phyloP scores from a whole-genome alignment of 2,329 filamentous ascomycete species.

The Myriosclerotinia curreyana region DNA sequence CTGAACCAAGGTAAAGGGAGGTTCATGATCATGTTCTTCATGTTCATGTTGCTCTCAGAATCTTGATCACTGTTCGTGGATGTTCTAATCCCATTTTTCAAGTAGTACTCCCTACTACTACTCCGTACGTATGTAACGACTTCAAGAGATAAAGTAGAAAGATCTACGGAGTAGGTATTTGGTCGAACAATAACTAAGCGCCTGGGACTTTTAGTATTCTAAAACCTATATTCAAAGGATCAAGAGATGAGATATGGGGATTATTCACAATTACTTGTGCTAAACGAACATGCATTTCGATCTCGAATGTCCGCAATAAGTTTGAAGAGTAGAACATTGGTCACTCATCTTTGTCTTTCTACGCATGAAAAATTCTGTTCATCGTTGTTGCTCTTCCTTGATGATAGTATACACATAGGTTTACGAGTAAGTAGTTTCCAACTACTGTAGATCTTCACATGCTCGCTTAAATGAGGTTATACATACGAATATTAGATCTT shows the following conservation, averaged over 20 bases:
- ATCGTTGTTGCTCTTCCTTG: not conserved
- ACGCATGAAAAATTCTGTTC: not conserved
- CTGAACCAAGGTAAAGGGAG: not conserved
- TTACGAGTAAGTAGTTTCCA: not conserved
- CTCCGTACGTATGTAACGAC: too few species aligned
- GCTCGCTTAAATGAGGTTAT: not conserved
- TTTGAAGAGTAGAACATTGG: not conserved
- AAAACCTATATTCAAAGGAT: not conserved
- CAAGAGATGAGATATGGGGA: not conserved
- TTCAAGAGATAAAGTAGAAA: too few species aligned
- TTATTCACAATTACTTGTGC: not conserved
- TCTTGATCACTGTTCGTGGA: not conserved
- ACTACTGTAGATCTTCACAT: not conserved
- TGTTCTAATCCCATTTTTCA: not conserved
- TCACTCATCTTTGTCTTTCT: not conserved
- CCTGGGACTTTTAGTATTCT: not conserved
- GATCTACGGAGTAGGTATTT: too few species aligned
- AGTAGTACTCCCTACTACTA: too few species aligned
- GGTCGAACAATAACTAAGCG: too few species aligned
- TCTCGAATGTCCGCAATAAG: too few species aligned
- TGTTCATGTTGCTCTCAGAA: not conserved
- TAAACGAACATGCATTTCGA: not conserved
- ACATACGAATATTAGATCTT: too few species aligned
- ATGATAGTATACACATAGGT: not conserved
- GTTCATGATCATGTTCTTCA: not conserved